Evolutionary conservation across 2,329 filamentous ascomycete genomes (phyloP), one percentile per base, ranked within the genome.

Genomic region (Cladosporium sp.): DNA sequence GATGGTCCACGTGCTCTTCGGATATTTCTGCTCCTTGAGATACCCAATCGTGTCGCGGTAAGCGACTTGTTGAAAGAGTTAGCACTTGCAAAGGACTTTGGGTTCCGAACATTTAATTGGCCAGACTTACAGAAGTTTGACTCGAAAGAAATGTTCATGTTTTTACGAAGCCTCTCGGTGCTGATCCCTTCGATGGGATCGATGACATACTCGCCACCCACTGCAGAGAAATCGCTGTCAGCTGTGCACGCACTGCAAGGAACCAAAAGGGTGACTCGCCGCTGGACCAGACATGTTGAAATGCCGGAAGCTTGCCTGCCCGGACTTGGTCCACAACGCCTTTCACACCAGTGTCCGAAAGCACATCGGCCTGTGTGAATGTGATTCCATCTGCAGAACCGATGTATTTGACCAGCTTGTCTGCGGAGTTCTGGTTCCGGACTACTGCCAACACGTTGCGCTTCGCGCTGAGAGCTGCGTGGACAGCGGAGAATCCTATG

Each of bases 361-460:
- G 52, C 7, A 70, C 57, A 47, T 71, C 61, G 4, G 68, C 68
- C 40, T 69, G 63, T 2, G 63, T 61, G 12, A 56, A 57, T 1
- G 63, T 69, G 49, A 72, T 66, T 2, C 62, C 56, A 8, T 67
- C 60, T 1, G 17, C 9, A 1, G 58, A 55, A 3, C 63, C 62
- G 17, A 69, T 52, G 41, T 67, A 52, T 34, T 62, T 54, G 50
- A 64, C 54, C 6, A 72, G 56, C 49, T 69, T 72, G 8, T 68
- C 57, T 4, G 63, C 67, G 7, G 64, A 65, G 2, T 44, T 57
- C 39, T 68, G 57, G 53, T 64, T 71, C 17, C 70, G 64, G 2
- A 70, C 68, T 17, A 73, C 54, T 12, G 70, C 69, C 5, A 72
- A 54, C 13, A 71, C 69, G 2, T 64, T 56, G 36, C 63, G 63